Percentiles rank a stretch among this genome's conserved stretches.
phyloP scores from a whole-genome alignment of 192 early-diverging fungal species.

The Phycomyces blakesleeanus region DNA sequence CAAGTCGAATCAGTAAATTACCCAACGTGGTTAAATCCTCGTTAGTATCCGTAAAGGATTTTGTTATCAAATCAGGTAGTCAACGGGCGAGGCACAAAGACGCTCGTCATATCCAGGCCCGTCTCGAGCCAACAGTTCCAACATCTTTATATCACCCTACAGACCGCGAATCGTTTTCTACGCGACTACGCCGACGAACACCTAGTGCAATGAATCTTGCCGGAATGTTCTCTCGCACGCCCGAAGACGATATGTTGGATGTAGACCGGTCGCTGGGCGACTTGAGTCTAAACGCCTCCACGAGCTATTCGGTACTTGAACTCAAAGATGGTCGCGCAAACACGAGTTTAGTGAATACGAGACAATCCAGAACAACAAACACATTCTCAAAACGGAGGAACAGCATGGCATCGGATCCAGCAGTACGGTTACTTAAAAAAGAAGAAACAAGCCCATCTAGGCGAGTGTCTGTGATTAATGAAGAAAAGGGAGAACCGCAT shows the following conservation, averaged over 20 bases:
- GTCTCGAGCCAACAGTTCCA: background rate
- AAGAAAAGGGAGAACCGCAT: slow-evolving; percentile 12
- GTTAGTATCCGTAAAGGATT: slow-evolving; percentile 26
- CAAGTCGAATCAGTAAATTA: slow-evolving; percentile 23
- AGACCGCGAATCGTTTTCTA: slow-evolving; percentile 2
- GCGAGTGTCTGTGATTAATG: background rate
- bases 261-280: background rate
- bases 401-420: background rate
- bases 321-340: slow-evolving; percentile 6
- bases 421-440: background rate
- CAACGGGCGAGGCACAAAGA: slow-evolving; percentile 13
- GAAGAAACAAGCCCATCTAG: background rate
- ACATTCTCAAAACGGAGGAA: background rate
- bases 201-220: slow-evolving; percentile 7
- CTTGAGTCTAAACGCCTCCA: background rate
- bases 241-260: background rate
- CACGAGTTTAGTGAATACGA: background rate
- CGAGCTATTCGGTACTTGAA: slow-evolving; percentile 8
- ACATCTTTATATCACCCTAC: slow-evolving; percentile 2
- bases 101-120: background rate
- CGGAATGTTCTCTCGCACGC: background rate
- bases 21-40: slow-evolving; percentile 28
- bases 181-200: slow-evolving; percentile 14
- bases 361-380: background rate
- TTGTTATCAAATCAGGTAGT: slow-evolving; percentile 20